A percentile compares a stretch with the other conserved stretches of the same genome.
phyloP scores from a whole-genome alignment of 1,284 basidiomycete genomes.

The Entoloma clypeatum region DNA sequence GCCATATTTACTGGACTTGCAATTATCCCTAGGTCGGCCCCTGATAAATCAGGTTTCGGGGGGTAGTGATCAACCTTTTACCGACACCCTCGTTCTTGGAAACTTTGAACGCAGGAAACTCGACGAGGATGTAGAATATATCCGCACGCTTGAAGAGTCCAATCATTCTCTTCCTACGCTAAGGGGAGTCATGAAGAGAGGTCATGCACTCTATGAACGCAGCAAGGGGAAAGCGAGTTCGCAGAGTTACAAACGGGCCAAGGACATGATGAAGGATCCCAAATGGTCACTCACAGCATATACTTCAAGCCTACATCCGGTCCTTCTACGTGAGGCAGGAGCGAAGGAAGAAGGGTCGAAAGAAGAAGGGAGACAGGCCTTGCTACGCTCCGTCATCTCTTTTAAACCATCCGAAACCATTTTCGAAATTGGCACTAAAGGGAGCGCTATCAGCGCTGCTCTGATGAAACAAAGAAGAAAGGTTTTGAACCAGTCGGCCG shows the following conservation, averaged over 20 bases:
- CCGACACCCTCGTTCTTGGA: conserved; percentile 75
- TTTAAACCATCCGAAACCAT: conserved; percentile 91
- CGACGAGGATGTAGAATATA: conserved; percentile 85
- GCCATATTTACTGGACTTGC: conserved; percentile 89
- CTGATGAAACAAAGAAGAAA: conserved; percentile 90
- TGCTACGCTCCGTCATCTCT: conserved; percentile 75
- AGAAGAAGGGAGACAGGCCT: conserved; percentile 58
- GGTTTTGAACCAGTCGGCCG: conserved; percentile 64
- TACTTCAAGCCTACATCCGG: conserved; percentile 68
- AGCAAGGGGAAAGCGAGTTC: conserved; percentile 88
- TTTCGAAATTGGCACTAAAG: conserved; percentile 83
- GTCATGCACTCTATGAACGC: conserved; percentile 92
- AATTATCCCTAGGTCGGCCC: conserved; percentile 90
- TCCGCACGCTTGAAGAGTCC: conserved; percentile 63
- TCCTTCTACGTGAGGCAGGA: conserved; percentile 42
- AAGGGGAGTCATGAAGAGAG: conserved; percentile 84
- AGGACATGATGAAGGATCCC: conserved; percentile 76
- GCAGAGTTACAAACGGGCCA: conserved; percentile 85
- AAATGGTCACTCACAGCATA: conserved; percentile 73
- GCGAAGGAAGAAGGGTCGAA: conserved; percentile 33
- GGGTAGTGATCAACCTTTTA: conserved; percentile 56
- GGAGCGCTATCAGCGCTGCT: conserved; percentile 61
- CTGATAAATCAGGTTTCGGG: conserved; percentile 51
- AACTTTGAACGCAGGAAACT: conserved; percentile 77
- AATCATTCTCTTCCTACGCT: conserved; percentile 72